These are phyloP conservation scores for Citrus medica DNA, from an alignment of 345 rosid genomes.

Conservation along the genomic window DNA sequence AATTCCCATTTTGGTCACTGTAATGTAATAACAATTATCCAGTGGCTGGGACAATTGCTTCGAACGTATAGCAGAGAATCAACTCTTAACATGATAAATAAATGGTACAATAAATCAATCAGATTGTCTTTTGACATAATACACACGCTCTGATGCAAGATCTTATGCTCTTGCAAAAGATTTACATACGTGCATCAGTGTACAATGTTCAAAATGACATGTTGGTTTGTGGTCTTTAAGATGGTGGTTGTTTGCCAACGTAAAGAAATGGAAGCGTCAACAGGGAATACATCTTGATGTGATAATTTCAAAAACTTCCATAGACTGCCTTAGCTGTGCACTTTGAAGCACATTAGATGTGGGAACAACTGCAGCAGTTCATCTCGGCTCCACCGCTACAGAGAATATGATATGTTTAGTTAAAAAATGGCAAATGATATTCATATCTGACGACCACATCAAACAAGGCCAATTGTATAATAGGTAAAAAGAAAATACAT, in stretches of 20 bases:
- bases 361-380: constrained; percentile 77
- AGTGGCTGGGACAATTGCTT: neutral
- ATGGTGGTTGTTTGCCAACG: neutral
- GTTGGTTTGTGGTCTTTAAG: neutral
- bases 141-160: neutral
- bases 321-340: constrained; percentile 62
- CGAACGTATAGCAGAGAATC: neutral
- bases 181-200: neutral
- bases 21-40: neutral
- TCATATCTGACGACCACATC: neutral
- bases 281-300: neutral
- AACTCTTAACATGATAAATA: too few relatives aligned
- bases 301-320: constrained; percentile 7
- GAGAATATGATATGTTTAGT: neutral
- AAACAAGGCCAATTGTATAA: neutral
- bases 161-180: neutral
- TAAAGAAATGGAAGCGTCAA: neutral
- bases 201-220: neutral
- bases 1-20: neutral
- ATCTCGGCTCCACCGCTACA: constrained; percentile 68
- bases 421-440: neutral
- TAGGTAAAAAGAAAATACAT: neutral
- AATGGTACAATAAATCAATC: neutral
- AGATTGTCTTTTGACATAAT: too few relatives aligned
- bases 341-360: constrained; percentile 72